Percentiles rank a stretch among this genome's conserved stretches.
These are phyloP conservation scores for Coriolopsis trogii DNA, from an alignment of 1,284 basidiomycete species.

Conservation along the genomic window DNA sequence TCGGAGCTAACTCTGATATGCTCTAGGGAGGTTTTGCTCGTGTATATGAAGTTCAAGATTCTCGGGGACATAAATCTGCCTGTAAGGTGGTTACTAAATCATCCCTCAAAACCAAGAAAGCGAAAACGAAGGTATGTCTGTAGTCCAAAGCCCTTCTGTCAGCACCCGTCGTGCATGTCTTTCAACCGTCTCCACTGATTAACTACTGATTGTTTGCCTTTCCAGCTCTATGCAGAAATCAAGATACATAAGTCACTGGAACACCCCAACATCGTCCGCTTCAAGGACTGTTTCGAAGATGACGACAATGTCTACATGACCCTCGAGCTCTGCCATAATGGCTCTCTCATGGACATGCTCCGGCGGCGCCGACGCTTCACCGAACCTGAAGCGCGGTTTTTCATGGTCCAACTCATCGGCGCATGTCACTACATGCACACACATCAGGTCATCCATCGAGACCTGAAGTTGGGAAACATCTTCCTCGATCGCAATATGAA, in stretches of 20 bases:
- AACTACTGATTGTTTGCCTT: too few species aligned
- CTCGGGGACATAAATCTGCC: conserved; percentile 66
- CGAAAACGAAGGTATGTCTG: conserved; percentile 81
- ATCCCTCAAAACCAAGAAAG: conserved; percentile 87
- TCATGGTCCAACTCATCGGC: conserved; percentile 93
- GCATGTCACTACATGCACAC: conserved; percentile 97
- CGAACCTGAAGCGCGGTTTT: conserved; percentile 92
- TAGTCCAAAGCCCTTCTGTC: too few species aligned
- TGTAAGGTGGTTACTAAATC: conserved; percentile 88
- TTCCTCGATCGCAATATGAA: conserved; percentile 94
- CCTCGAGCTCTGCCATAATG: conserved; percentile 90
- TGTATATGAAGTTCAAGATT: conserved; percentile 86
- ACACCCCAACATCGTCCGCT: conserved; percentile 93
- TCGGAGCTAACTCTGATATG: neutral
- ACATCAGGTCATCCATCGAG: conserved; percentile 95
- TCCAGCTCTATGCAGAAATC: conserved; percentile 94
- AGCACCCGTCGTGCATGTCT: too few species aligned
- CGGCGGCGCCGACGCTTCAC: conserved; percentile 87
- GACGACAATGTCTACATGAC: conserved; percentile 97
- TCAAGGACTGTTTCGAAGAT: conserved; percentile 96
- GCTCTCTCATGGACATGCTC: conserved; percentile 91
- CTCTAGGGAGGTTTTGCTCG: conserved; percentile 88
- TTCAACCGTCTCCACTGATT: too few species aligned
- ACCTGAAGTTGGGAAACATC: conserved; percentile 94
- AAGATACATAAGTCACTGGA: conserved; percentile 93